Base-by-base conservation (phyloP, 2,329 filamentous ascomycete species). In the Diaporthe eres region DNA sequence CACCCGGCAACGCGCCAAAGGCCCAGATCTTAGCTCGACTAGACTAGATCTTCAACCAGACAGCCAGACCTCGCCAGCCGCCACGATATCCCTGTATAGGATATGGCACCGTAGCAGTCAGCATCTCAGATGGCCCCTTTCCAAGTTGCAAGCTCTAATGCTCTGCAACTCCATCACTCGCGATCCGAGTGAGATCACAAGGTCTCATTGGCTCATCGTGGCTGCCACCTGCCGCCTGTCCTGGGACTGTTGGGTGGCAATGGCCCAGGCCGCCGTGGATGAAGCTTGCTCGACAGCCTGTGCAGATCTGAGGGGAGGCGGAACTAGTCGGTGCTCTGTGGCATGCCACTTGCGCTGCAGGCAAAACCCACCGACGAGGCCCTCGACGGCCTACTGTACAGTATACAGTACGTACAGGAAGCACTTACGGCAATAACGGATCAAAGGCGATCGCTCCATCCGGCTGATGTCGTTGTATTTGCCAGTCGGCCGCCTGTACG, bases 121-220 rank as follows among this genome's bases (percentile, higher is more conserved):
- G 49, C 65, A 55, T 70, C 65, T 70, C 49, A 55, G 65, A 70
- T 70, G 34, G n/a, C 15, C 49, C 49, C 49, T 42, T 70, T 34
- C 15, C 49, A 42, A 70, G 49, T 17, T 49, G 44, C 44, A 49
- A 49, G 44, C 34, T 68, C 49, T 42, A 55, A 73, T 39, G 58
- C 71, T 31, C 58, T 73, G 47, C n/a, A 44, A 65, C 71, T 65
- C 71, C 65, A 68, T 53, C 65, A 51, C 47, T 68, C 47, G 47
- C 65, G 65, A 68, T 68, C 31, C 55, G 49, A 60, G 70, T 72
- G 55, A 60, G 70, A 72, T 63, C 58, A 53, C n/a, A 44, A 31
- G 31, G 15, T 60, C 57, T 60, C n/a, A 53, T 61, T 72, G 44
- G 71, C 57, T 58, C 58, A 53, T 53, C 49, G 34, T 25, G 47